Evolutionary conservation across 1,284 basidiomycete genomes (phyloP), one percentile per base, ranked within the genome.

Genomic region (Ganoderma lucidum): DNA sequence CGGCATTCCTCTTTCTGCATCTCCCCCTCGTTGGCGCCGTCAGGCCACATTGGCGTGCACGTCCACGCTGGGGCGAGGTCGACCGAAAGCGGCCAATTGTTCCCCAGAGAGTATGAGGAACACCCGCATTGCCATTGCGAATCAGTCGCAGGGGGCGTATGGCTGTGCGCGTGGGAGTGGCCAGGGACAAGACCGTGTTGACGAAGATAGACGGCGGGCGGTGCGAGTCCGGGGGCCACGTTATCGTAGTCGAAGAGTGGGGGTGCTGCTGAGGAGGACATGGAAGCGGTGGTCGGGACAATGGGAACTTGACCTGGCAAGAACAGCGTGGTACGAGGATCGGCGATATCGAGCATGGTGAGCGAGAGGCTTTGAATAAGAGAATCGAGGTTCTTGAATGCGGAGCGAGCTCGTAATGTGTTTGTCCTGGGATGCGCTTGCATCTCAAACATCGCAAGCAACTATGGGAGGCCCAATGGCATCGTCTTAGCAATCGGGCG

Each of bases 1-100:
- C 93, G 86, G 73, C 87, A 90, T 67, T 89, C 89, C 76, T 94
- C 93, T 77, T 87, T 90, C 65, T 84, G 81, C 68, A 92, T 85
- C 71, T 93, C 91, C 1, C 80, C 84, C 61, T 89, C 87, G n/a
- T 84, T 81, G 85, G 86, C 90, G 23, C 81, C 79, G 19, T 81
- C 76, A 66, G 86, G 83, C 91, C 91, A 94, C 35, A 86, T 88
- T 0, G 91, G 87, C 3, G 90, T 88, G 59, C 83, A 81, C 30
- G 84, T 74, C 91, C 91, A 93, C 66, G 90, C 76, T 1, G 91
- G 92, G 0, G 87, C 86, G 72, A 88, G 81, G 59, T 88, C 85
- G 17, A 79, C 75, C 2, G 86, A 81, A 10, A 79, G 80, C 2
- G 84, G 80, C 83, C 87, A 90, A 66, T 82, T 80, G 41, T 80